phyloP scores from a whole-genome alignment of 2,329 filamentous ascomycete genomes.

The Calonectria pteridis region DNA sequence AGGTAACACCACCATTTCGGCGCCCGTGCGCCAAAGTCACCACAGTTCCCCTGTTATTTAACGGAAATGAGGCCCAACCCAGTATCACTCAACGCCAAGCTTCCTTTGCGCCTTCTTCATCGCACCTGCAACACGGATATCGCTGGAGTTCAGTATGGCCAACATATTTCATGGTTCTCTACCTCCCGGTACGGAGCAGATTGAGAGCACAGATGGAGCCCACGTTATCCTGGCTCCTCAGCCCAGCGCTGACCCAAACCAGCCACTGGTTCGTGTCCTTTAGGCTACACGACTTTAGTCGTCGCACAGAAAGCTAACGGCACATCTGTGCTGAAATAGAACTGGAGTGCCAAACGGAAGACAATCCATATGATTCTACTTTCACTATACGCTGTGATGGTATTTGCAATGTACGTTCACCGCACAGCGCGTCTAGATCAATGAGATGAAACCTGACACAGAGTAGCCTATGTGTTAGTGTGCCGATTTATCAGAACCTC shows the following conservation, averaged over 20 bases:
- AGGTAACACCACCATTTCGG: background rate
- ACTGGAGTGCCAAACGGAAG: conserved; percentile 35
- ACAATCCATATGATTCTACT: conserved; percentile 27
- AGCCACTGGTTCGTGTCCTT: conserved; percentile 28
- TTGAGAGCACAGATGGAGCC: conserved; percentile 28
- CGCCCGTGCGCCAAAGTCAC: background rate
- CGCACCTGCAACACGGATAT: background rate
- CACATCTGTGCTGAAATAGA: background rate
- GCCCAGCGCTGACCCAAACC: conserved; percentile 35
- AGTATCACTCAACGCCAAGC: background rate
- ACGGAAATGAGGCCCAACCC: background rate
- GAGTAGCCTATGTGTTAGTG: conserved; percentile 31
- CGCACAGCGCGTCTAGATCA: rapidly evolving
- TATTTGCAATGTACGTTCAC: conserved; percentile 33
- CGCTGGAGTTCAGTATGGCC: background rate
- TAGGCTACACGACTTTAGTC: background rate
- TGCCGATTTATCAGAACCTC: conserved; percentile 35
- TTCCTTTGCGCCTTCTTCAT: background rate
- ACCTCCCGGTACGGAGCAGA: conserved; percentile 34
- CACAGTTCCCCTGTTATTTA: background rate
- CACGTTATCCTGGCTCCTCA: conserved; percentile 33
- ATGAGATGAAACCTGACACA: background rate
- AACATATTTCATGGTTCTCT: background rate
- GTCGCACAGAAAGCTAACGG: background rate
- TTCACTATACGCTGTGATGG: conserved; percentile 33